Conservation (phyloP, 176 grass and related monocot genomes). For the Stipa capillata region DNA sequence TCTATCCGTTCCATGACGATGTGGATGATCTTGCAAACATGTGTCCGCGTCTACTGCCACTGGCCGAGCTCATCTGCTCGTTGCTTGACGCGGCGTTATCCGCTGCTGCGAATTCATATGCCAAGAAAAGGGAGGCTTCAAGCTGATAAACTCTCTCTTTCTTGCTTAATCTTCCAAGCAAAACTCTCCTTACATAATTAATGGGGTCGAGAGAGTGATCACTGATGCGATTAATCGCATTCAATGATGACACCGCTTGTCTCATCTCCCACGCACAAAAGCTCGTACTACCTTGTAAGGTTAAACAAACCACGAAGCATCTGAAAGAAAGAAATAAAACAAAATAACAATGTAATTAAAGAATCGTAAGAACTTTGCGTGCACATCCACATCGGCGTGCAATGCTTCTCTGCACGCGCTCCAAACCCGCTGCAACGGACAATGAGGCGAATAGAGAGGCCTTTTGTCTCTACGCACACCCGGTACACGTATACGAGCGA, state of each 20-base stretch:
- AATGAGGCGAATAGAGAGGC: not conserved
- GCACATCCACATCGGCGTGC: not conserved
- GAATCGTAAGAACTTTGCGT: not conserved
- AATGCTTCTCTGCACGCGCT: not conserved
- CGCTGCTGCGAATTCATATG: not conserved
- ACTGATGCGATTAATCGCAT: not conserved
- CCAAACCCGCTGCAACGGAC: not conserved
- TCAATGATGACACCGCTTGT: not conserved
- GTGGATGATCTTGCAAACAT: not conserved
- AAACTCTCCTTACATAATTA: not conserved
- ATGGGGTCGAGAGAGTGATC: not conserved
- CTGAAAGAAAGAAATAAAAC: not conserved
- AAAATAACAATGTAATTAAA: not conserved
- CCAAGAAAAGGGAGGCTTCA: not conserved
- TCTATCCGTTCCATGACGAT: not conserved
- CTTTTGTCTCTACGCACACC: not conserved
- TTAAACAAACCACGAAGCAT: not conserved
- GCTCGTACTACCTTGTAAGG: not conserved
- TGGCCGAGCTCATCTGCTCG: conserved; percentile 1
- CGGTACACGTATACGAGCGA: not conserved
- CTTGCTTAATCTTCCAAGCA: conserved; percentile 27
- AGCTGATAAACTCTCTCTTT: not conserved
- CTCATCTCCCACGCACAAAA: not conserved
- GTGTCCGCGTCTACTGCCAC: not conserved
- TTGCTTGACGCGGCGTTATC: not conserved